Evolutionary conservation across 345 rosid species (phyloP).

Genomic region (Eucalyptus shirleyi): DNA sequence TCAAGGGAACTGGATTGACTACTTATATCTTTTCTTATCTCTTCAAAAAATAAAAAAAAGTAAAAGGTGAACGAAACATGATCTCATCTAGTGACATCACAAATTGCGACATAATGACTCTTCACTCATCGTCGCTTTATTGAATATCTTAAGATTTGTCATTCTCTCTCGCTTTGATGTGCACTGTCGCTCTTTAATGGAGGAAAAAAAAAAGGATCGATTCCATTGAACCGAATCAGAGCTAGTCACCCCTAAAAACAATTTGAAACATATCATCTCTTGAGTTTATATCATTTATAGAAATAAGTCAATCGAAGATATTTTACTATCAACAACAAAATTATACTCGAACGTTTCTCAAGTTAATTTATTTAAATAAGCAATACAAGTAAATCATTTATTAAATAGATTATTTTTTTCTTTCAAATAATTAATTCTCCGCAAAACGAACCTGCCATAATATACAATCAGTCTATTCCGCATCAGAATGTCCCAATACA

Average conservation of each 20-base stretch:
- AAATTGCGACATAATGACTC: too few relatives aligned
- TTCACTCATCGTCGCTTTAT: rapidly evolving
- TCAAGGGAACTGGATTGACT: too few relatives aligned
- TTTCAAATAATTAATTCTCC: not conserved
- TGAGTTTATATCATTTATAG: not conserved
- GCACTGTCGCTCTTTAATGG: too few relatives aligned
- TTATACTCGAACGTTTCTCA: rapidly evolving
- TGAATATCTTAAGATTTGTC: too few relatives aligned
- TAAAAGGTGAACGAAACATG: too few relatives aligned
- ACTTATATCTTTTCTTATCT: rapidly evolving
- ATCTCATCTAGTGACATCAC: too few relatives aligned
- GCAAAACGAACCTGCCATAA: not conserved
- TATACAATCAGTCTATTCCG: not conserved
- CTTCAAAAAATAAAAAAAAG: too few relatives aligned
- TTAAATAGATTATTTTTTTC: not conserved
- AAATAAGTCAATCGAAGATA: not conserved
- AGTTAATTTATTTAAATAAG: not conserved
- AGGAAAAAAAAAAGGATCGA: too few relatives aligned
- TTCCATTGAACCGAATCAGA: too few relatives aligned
- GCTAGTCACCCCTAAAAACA: not conserved
- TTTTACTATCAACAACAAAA: not conserved
- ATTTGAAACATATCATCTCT: not conserved
- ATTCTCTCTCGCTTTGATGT: too few relatives aligned
- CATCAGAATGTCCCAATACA: not conserved
- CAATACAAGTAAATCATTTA: too few relatives aligned